Evolutionary conservation across 345 rosid species (phyloP), one percentile per base, ranked within the genome.

Genomic region (Pistacia integerrima): DNA sequence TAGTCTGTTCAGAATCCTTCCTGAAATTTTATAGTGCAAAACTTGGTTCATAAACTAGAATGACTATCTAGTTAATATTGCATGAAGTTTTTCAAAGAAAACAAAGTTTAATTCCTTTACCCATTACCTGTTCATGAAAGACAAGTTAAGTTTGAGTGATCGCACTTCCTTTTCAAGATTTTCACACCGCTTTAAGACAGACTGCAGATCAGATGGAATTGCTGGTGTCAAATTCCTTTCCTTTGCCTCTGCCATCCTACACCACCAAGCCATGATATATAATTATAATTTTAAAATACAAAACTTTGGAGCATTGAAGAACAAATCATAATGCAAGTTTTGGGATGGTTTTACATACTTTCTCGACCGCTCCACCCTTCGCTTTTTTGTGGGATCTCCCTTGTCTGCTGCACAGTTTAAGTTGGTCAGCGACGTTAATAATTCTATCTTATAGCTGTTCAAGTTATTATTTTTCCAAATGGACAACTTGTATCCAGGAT

Each of bases 221-320:
- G 83, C 78, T 63, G 90, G 86, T 62, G 85, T 83, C 44, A 76
- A 82, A 79, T 78, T 89, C 76, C 90, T 81, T 79, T 88, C 96
- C 76, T 89, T 89, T 67, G 96, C 96, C 81, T 89, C 96, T 17
- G 93, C 96, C 95, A 91, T 91, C 83, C 95, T 91, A 58, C 73
- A 72, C 56, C 72, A 77, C 41, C 78, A 69, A 77, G 10, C 65
- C 20, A 48, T 11, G 65, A 46, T 46, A 28, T 52, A 25, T 55
- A 46, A 48, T 44, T 17, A 36, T 57, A 44, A 12, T 22, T 20
- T 14, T 48, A 51, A 51, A 11, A 14, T 51, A 51, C 4, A 2
- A 51, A 51, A 51, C 16, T 11, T 51, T 51, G 55, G 55, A 51
- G 13, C 5, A 51, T 51, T 0, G 4, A 51, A 51, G 55, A 51